A percentile compares a stretch with the other conserved stretches of the same genome.
These are phyloP conservation scores for Phycomyces blakesleeanus DNA, from an alignment of 192 early-diverging fungal species.

Conservation along the genomic window DNA sequence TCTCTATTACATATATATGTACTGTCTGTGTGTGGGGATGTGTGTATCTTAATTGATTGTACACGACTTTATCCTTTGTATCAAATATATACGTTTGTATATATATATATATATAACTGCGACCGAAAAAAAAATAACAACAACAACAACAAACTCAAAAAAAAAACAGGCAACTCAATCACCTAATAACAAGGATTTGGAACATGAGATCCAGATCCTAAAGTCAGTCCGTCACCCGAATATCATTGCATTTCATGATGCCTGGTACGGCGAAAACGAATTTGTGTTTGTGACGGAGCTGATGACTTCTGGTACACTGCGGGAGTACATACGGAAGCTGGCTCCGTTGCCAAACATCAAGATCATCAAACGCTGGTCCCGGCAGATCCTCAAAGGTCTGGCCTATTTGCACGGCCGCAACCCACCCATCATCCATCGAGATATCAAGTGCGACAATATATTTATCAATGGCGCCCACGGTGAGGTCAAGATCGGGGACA, in stretches of 20 bases:
- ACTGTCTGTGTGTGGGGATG: no score
- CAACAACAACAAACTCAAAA: conserved; percentile 31
- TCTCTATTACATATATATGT: no score
- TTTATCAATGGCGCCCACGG: conserved; percentile 90
- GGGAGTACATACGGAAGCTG: conserved; percentile 70
- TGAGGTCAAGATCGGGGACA: conserved; percentile 84
- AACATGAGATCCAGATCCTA: conserved; percentile 63
- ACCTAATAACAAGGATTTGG: conserved; percentile 34
- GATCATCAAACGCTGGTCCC: conserved; percentile 75
- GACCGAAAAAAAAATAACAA: no score
- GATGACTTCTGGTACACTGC: conserved; percentile 84
- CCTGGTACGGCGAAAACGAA: conserved; percentile 59
- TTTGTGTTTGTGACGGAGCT: conserved; percentile 87
- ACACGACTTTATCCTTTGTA: no score
- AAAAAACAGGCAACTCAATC: conserved; percentile 17
- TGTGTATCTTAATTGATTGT: no score
- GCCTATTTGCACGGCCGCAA: conserved; percentile 73
- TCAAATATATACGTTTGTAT: no score
- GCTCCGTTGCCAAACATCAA: conserved; percentile 67
- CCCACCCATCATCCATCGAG: conserved; percentile 83
- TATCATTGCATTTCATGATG: conserved; percentile 74
- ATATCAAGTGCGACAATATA: conserved; percentile 75
- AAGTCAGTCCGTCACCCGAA: conserved; percentile 74
- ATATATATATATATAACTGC: no score
- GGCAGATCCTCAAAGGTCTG: conserved; percentile 77